These are phyloP conservation scores for Saccharomycopsis javanensis DNA, from an alignment of 805 yeast species.

Conservation along the genomic window DNA sequence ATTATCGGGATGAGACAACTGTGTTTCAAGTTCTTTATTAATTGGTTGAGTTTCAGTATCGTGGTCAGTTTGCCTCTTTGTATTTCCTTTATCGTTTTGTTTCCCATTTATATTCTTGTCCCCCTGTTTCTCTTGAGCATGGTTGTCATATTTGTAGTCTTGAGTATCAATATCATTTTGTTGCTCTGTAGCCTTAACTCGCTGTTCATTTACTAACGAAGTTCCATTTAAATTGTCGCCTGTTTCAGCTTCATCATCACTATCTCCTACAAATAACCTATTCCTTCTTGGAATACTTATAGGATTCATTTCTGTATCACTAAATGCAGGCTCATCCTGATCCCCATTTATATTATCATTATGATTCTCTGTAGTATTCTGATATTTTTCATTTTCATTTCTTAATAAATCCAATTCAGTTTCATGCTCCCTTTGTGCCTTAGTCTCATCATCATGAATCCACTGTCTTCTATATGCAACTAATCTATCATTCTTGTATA, in stretches of 20 bases:
- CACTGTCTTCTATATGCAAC: slow-evolving; percentile 34
- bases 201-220: slow-evolving; percentile 19
- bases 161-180: neutral
- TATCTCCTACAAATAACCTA: slow-evolving; percentile 21
- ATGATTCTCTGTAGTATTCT: neutral
- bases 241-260: slow-evolving; percentile 11
- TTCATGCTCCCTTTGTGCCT: slow-evolving; percentile 2
- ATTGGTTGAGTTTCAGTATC: too few relatives aligned
- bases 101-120: too few relatives aligned
- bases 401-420: slow-evolving; percentile 3
- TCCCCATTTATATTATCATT: neutral
- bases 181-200: neutral
- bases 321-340: slow-evolving; percentile 5
- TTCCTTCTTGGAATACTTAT: slow-evolving; percentile 6
- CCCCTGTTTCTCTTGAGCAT: too few relatives aligned
- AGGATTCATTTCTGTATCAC: slow-evolving; percentile 7
- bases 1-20: too few relatives aligned
- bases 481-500: slow-evolving; percentile 21
- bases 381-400: neutral
- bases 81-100: too few relatives aligned
- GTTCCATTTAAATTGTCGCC: neutral
- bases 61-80: too few relatives aligned
- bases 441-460: slow-evolving; percentile 30
- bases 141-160: too few relatives aligned
- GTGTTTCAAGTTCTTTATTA: too few relatives aligned